phyloP scores from a whole-genome alignment of 345 rosid genomes.

The Luvunga scandens region DNA sequence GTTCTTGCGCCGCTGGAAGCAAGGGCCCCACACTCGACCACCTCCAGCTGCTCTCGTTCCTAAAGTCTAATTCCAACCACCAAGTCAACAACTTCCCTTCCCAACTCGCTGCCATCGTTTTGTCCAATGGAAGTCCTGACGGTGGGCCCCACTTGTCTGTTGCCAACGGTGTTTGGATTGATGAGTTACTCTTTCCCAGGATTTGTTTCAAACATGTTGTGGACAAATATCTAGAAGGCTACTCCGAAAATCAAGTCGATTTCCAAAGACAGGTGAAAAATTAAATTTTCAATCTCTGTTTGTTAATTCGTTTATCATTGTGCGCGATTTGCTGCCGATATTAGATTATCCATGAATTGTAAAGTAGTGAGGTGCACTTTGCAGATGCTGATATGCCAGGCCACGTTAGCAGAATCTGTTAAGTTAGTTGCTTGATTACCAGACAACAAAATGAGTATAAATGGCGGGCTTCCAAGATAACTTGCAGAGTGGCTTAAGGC shows the following conservation, averaged over 20 bases:
- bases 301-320: no score
- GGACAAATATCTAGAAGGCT: conserved; percentile 55
- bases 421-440: no score
- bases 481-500: no score
- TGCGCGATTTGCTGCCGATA: no score
- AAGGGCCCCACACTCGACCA: conserved; percentile 58
- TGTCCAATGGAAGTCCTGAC: conserved; percentile 56
- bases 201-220: conserved; percentile 50
- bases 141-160: conserved; percentile 66
- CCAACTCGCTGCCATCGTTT: conserved; percentile 53
- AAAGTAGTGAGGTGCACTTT: no score
- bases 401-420: no score
- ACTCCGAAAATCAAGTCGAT: conserved; percentile 47
- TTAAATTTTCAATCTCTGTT: no score
- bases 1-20: conserved; percentile 38
- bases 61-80: conserved; percentile 48
- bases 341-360: no score
- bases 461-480: no score
- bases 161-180: conserved; percentile 69
- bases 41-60: conserved; percentile 77
- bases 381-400: no score
- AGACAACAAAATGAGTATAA: no score
- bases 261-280: conserved; percentile 59
- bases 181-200: conserved; percentile 52
- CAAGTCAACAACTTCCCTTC: conserved; percentile 55